Base-by-base conservation (phyloP, 2,329 filamentous ascomycete genomes). In the Claviceps digitariae region DNA sequence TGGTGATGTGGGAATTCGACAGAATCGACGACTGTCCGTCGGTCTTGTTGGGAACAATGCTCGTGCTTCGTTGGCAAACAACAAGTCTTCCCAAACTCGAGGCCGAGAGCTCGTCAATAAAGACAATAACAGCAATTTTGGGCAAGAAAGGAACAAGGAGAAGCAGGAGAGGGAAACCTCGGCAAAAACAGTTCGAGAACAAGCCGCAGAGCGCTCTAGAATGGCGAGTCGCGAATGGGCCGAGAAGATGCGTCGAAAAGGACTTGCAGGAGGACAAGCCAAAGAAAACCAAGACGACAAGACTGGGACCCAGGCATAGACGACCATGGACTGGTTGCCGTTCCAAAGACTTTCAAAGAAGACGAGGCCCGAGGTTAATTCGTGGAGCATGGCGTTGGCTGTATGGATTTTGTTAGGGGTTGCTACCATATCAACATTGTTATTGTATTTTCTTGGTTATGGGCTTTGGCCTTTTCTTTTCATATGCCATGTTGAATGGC, bases 211-310 rank as follows among this genome's bases (percentile, higher is more conserved):
- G 64, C 72, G 77, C 60, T 80, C 78, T 52, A 73, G 81, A 52
- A 70, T 73, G 62, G 72, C 77, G 55, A 79, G 79, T 58, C 74
- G 79, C 36, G 77, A 82, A 59, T 83, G 81, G 79, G 79, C 79
- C 12, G 78, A 82, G 62, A 81, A 75, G 66, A 76, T 78, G 62
- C 70, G 71, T 40, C 68, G 64, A 20, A 75, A 72, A 61, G 67
- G 68, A 52, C 48, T 57, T 44, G 59, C 61, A 27, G 47, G 60
- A 41, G 57, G 47, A 38, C 59, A 58, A 31, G 52, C 56, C 17
- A 56, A 57, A 45, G 46, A 54, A 45, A 54, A 31, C 7, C 44
- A 50, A 43, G 45, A 21, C 43, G 31, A 21, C 13, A 29, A 46
- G n/a, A 50, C 31, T 17, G 25, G 17, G 17, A 31, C 52, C 9